phyloP scores from a whole-genome alignment of 495 filamentous ascomycete species.

The Xylaria acuta region DNA sequence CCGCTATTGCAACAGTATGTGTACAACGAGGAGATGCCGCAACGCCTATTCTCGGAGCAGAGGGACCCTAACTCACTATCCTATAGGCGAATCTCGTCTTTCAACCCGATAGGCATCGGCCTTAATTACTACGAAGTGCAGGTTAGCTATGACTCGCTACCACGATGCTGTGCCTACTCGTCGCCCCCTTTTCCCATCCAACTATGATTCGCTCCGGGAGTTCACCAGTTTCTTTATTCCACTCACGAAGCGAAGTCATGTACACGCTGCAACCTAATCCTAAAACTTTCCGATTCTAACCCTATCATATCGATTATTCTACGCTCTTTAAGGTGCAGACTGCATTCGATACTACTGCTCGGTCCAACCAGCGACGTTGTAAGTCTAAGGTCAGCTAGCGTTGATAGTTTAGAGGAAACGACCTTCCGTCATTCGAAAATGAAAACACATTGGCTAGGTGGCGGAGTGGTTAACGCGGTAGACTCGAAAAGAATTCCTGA shows the following conservation, averaged over 20 bases:
- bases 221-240: too few relatives aligned
- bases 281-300: not conserved
- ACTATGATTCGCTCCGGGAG: too few relatives aligned
- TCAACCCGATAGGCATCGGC: not conserved
- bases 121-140: not conserved
- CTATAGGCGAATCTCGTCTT: not conserved
- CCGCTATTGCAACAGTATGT: too few relatives aligned
- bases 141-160: not conserved
- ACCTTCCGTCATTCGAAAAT: too few relatives aligned
- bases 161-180: not conserved
- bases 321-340: not conserved
- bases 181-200: not conserved
- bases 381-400: too few relatives aligned
- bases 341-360: not conserved
- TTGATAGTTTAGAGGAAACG: too few relatives aligned
- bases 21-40: too few relatives aligned
- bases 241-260: not conserved
- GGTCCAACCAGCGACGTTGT: not conserved
- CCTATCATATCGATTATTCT: not conserved
- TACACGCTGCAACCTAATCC: not conserved
- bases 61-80: not conserved
- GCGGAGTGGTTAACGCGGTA: constrained; percentile 25
- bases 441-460: too few relatives aligned
- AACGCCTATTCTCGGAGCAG: too few relatives aligned
- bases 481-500: constrained; percentile 22